phyloP scores from a whole-genome alignment of 2,329 filamentous ascomycete species.

The Talaromyces verruculosus region DNA sequence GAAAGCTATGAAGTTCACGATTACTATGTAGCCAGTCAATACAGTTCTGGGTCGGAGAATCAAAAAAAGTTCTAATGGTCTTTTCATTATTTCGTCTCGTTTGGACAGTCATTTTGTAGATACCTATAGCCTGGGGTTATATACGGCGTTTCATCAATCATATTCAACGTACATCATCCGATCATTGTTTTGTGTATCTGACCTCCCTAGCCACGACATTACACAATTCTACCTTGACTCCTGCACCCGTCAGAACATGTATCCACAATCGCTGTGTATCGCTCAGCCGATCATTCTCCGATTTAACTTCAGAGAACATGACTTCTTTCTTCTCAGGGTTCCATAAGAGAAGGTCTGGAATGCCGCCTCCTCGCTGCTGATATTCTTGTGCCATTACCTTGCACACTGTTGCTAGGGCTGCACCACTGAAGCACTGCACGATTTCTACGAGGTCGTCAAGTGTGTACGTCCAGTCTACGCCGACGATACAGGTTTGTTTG shows the following conservation, averaged over 20 bases:
- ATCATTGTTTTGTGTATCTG: slow-evolving; percentile 24
- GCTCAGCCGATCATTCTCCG: slow-evolving; percentile 86
- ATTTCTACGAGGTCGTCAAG: slow-evolving; percentile 77
- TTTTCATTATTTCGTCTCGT: neutral
- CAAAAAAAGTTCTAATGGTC: slow-evolving; percentile 14
- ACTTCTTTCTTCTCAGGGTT: slow-evolving; percentile 59
- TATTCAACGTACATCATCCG: neutral
- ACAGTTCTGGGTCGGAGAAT: slow-evolving; percentile 8
- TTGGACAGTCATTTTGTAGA: slow-evolving; percentile 3
- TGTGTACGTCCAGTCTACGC: slow-evolving; percentile 86
- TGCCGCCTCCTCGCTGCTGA: slow-evolving; percentile 77
- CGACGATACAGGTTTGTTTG: slow-evolving; percentile 79
- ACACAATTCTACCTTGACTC: slow-evolving; percentile 80
- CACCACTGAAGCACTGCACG: slow-evolving; percentile 72
- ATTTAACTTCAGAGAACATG: slow-evolving; percentile 79
- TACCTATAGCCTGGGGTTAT: slow-evolving; percentile 17
- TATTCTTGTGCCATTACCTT: slow-evolving; percentile 97
- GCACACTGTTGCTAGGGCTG: slow-evolving; percentile 78
- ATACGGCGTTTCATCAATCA: neutral
- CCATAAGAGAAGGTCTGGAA: slow-evolving; percentile 94
- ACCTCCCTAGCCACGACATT: slow-evolving; percentile 62
- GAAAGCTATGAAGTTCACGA: slow-evolving; percentile 11
- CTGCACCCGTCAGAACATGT: slow-evolving; percentile 82
- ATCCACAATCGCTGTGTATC: slow-evolving; percentile 98
- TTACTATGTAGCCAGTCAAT: slow-evolving; percentile 16